Percentiles rank a stretch among this genome's conserved stretches.
Conservation (phyloP, 1,284 basidiomycete genomes). For the Ustilago hordei region DNA sequence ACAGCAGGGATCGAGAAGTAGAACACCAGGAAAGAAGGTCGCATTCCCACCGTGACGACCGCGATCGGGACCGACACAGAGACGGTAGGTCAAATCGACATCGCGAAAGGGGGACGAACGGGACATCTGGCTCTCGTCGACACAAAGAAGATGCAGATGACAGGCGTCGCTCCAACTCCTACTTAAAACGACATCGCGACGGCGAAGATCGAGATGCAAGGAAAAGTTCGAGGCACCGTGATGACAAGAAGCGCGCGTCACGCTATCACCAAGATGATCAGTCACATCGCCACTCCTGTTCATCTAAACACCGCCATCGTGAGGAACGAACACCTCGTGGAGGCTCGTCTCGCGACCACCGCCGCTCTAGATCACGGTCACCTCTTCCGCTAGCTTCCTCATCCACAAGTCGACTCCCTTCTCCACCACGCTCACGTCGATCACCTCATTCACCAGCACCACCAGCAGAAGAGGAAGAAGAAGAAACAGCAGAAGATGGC, state of each 20-base stretch:
- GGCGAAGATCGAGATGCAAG: slow-evolving; percentile 10
- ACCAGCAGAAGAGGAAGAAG: slow-evolving; percentile 8
- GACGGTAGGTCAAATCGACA: not conserved
- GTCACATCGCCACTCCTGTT: slow-evolving; percentile 1
- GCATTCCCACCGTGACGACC: slow-evolving; percentile 13
- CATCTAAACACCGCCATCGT: slow-evolving; percentile 2
- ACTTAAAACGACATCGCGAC: slow-evolving; percentile 15
- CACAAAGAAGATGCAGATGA: slow-evolving; percentile 9
- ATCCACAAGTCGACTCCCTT: not conserved
- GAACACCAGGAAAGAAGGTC: slow-evolving; percentile 14
- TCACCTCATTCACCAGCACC: not conserved
- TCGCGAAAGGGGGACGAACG: not conserved
- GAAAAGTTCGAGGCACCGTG: slow-evolving; percentile 10
- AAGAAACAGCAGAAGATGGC: slow-evolving; percentile 21
- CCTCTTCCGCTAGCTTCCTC: not conserved
- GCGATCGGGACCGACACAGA: slow-evolving; percentile 5
- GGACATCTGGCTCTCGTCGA: not conserved
- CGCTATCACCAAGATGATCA: not conserved
- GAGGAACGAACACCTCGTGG: slow-evolving; percentile 4
- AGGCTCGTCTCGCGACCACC: slow-evolving; percentile 11
- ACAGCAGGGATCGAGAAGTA: slow-evolving; percentile 8
- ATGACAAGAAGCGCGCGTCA: slow-evolving; percentile 9
- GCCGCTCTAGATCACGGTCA: slow-evolving; percentile 16
- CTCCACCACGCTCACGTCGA: not conserved
- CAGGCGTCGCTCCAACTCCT: not conserved